Evolutionary conservation across 179 eudicot genomes (phyloP), one percentile per base, ranked within the genome.

Genomic region (Carnegiea gigantea): DNA sequence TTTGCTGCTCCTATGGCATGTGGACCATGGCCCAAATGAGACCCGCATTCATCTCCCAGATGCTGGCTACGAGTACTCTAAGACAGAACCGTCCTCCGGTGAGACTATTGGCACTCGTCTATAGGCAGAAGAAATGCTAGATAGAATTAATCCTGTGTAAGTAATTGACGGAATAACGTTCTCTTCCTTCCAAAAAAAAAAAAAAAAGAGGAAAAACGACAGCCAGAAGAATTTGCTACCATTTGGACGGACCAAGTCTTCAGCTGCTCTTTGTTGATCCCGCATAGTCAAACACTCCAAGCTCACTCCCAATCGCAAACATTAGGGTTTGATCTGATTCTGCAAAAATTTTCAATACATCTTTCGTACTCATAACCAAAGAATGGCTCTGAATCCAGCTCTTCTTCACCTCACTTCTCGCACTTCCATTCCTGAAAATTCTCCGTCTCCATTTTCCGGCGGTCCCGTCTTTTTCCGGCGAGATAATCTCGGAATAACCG

Each of bases 371-470:
- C 72, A 62, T n/a, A 36, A 60, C 6, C 5, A 0, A 18, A 24
- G n/a, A 51, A 23, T 85, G 87, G 78, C 87, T 28, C 57, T 85
- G 51, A 82, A 53, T 85, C 44, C 80, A 72, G 48, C 81, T 51
- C 83, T 77, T 7, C 75, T 85, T 80, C 80, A 82, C 9, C 70
- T 82, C 28, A 62, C 81, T 64, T 77, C 77, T 21, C 49, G 75
- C 70, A 64, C 85, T 44, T 38, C 33, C 51, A 85, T 75, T 21
- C 60, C 53, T 53, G 70, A 75, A 28, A 44, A 18, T 75, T 38
- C 72, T 12, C 67, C 76, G 7, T 54, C 79, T 78, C 64, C 76
- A 76, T 40, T 70, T 77, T 0, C 85, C 76, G 81, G 83, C 7
- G 77, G 70, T 54, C 11, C 81, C 64, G 28, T 36, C 40, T 18